Conservation (phyloP, 2,329 filamentous ascomycete genomes). For the Xylariaceae sp. region DNA sequence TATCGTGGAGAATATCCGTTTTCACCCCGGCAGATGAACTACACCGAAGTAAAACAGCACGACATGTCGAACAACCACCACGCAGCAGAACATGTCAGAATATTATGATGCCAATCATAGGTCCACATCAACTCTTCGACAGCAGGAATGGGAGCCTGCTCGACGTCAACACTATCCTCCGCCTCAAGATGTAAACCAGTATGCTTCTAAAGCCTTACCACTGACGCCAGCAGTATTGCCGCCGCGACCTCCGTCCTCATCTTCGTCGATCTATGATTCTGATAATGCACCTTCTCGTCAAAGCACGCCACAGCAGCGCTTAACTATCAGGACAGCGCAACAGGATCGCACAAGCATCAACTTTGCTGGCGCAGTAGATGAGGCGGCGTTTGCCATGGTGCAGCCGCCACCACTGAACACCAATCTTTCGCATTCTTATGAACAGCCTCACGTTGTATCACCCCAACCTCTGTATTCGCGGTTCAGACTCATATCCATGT, state of each 20-base stretch:
- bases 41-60: not conserved
- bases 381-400: constrained; percentile 22
- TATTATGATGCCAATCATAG: not conserved
- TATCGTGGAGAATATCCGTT: not conserved
- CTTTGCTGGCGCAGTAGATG: constrained; percentile 22
- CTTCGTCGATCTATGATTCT: constrained; percentile 27
- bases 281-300: constrained; percentile 14
- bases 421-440: constrained; percentile 1
- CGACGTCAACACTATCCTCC: constrained; percentile 18
- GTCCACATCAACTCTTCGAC: not conserved
- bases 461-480: constrained; percentile 31
- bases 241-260: constrained; percentile 17
- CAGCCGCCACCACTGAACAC: constrained; percentile 19
- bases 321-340: not conserved
- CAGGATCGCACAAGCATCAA: constrained; percentile 1
- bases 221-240: constrained; percentile 20
- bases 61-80: not conserved
- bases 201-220: constrained; percentile 22
- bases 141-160: constrained; percentile 1
- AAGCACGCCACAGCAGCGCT: not conserved
- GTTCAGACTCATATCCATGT: constrained; percentile 26
- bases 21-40: not conserved
- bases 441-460: constrained; percentile 25
- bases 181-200: constrained; percentile 18
- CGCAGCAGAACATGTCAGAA: constrained; percentile 19